Conservation (phyloP, 1,139 yeast species). For the Geotrichum reessii region DNA sequence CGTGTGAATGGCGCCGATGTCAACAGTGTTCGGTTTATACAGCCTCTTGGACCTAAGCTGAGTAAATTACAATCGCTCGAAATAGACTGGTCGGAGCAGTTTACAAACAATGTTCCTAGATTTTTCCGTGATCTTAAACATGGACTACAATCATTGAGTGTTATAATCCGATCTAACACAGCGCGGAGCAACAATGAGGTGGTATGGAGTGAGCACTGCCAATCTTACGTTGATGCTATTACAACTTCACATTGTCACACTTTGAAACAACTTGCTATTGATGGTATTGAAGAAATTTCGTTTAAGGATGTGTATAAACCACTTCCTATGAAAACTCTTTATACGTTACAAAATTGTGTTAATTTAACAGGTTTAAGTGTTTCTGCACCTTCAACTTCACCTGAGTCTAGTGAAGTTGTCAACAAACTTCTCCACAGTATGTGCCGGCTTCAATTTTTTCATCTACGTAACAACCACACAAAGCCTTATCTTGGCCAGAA, state of each 20-base stretch:
- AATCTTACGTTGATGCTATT: constrained; percentile 12
- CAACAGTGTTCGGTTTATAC: constrained; percentile 14
- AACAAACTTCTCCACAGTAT: constrained; percentile 17
- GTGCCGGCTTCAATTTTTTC: constrained; percentile 19
- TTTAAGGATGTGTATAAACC: constrained; percentile 13
- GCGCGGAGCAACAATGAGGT: neutral
- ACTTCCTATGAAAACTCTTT: constrained; percentile 7
- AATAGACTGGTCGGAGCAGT: constrained; percentile 19
- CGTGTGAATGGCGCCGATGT: constrained; percentile 1
- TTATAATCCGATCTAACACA: constrained; percentile 17
- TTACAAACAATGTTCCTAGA: constrained; percentile 16
- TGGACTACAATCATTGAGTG: constrained; percentile 15
- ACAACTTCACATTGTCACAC: constrained; percentile 14
- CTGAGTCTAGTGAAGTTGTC: constrained; percentile 1
- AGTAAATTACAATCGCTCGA: constrained; percentile 11
- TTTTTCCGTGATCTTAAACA: constrained; percentile 11
- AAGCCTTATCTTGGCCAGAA: constrained; percentile 25
- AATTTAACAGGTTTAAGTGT: constrained; percentile 18
- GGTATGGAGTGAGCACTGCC: constrained; percentile 17
- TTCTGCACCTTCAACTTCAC: constrained; percentile 15
- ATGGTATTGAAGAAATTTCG: constrained; percentile 18
- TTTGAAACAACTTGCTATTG: constrained; percentile 18
- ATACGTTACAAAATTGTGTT: constrained; percentile 10
- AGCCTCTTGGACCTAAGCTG: constrained; percentile 7
- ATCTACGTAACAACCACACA: constrained; percentile 18